Evolutionary conservation across 176 grass and related monocot species (phyloP).

Genomic region (Phoenix dactylifera): DNA sequence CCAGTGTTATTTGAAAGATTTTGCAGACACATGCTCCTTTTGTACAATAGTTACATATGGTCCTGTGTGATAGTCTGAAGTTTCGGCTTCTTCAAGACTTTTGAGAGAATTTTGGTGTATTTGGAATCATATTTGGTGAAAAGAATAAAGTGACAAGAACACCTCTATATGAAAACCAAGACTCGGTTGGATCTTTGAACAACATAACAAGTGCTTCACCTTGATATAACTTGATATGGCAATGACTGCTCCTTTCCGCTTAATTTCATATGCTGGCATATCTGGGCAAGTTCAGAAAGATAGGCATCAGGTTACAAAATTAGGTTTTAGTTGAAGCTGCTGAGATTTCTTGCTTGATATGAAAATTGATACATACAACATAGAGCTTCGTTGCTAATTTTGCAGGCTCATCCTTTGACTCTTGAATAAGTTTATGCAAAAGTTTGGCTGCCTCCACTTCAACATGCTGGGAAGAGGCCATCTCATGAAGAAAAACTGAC

Average conservation of each 20-base stretch:
- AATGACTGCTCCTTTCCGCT: slow-evolving; percentile 96
- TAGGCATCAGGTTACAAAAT: slow-evolving; percentile 17
- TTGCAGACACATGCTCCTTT: no score
- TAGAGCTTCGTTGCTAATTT: slow-evolving; percentile 98
- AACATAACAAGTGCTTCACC: slow-evolving; percentile 23
- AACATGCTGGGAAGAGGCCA: slow-evolving; percentile 89
- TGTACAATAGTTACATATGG: no score
- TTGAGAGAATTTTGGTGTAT: no score
- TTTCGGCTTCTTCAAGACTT: no score
- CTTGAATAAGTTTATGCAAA: slow-evolving; percentile 95
- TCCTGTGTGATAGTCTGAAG: no score
- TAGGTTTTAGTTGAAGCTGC: not conserved
- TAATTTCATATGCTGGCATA: slow-evolving; percentile 98
- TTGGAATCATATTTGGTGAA: no score
- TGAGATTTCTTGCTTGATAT: slow-evolving; percentile 5
- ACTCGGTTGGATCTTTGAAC: not conserved
- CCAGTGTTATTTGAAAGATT: no score
- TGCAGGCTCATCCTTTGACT: slow-evolving; percentile 87
- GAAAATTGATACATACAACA: slow-evolving; percentile 40
- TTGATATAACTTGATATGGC: slow-evolving; percentile 98
- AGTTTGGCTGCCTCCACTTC: slow-evolving; percentile 95
- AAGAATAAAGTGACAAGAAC: no score
- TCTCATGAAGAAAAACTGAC: slow-evolving; percentile 24
- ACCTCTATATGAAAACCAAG: not conserved
- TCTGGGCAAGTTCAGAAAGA: slow-evolving; percentile 33